Percentiles rank a stretch among this genome's conserved stretches.
These are phyloP conservation scores for Jackrogersella minutella DNA, from an alignment of 495 filamentous ascomycete genomes.

Conservation along the genomic window DNA sequence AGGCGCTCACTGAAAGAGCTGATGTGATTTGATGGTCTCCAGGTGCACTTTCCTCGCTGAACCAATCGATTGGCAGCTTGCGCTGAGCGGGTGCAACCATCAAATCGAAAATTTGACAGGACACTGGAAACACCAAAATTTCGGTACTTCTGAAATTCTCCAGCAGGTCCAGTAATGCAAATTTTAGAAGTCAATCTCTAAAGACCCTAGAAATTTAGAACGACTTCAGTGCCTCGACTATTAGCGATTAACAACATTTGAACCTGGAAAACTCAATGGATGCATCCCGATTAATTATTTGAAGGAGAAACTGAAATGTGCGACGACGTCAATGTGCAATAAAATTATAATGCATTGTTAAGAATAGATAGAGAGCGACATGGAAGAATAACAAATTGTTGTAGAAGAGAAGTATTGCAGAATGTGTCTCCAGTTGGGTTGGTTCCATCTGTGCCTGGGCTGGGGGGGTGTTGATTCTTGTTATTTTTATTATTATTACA, in stretches of 20 bases:
- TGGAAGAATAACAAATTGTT: conserved; percentile 28
- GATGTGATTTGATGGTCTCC: conserved; percentile 38
- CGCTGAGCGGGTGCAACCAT: conserved; percentile 43
- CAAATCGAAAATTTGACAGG: conserved; percentile 26
- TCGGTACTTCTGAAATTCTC: conserved; percentile 25
- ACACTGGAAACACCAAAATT: conserved; percentile 38
- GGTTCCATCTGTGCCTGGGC: conserved; percentile 35
- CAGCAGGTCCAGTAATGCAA: conserved; percentile 26
- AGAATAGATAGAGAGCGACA: conserved; percentile 28
- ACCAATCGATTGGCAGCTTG: conserved; percentile 41
- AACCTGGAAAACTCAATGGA: conserved; percentile 13
- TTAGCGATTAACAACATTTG: conserved; percentile 2
- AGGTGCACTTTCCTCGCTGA: conserved; percentile 31
- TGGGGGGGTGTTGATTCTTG: conserved; percentile 8
- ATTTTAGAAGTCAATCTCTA: conserved; percentile 35
- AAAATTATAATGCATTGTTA: not conserved
- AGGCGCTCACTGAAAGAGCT: conserved; percentile 33
- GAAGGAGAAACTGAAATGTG: not conserved
- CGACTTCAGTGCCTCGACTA: not conserved
- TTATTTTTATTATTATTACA: conserved; percentile 38
- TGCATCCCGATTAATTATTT: not conserved
- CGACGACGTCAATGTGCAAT: not conserved
- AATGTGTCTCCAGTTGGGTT: conserved; percentile 29
- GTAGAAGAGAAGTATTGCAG: conserved; percentile 26
- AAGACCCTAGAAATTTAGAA: conserved; percentile 15